These are phyloP conservation scores for Geum urbanum DNA, from an alignment of 306 rosid genomes.

Conservation along the genomic window DNA sequence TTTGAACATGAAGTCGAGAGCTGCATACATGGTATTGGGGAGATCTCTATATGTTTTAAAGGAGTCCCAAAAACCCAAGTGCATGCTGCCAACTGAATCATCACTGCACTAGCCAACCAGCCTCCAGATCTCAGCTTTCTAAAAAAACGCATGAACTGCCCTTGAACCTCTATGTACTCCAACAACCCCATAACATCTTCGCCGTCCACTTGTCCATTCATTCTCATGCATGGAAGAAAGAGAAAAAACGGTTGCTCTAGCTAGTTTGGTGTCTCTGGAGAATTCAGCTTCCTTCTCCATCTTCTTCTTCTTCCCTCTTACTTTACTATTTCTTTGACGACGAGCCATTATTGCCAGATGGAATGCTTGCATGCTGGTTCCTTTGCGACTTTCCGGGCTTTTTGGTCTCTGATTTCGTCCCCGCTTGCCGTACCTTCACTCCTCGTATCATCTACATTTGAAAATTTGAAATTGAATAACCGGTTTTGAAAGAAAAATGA, in stretches of 20 bases:
- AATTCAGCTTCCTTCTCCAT: not conserved
- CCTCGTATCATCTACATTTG: constrained; percentile 79
- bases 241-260: not conserved
- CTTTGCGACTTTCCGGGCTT: constrained; percentile 64
- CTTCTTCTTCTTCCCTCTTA: constrained; percentile 3
- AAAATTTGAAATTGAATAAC: not conserved
- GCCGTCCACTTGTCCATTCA: constrained; percentile 29
- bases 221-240: constrained; percentile 30
- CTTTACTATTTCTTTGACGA: constrained; percentile 31
- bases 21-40: not conserved
- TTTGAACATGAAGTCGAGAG: not conserved
- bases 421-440: constrained; percentile 83
- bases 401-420: constrained; percentile 57
- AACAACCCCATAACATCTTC: constrained; percentile 16
- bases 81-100: constrained; percentile 7
- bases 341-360: constrained; percentile 31
- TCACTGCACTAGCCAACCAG: constrained; percentile 2
- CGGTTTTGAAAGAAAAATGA: not conserved
- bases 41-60: not conserved
- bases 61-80: constrained; percentile 8
- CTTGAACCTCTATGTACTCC: too few relatives aligned
- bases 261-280: constrained; percentile 1
- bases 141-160: constrained; percentile 2
- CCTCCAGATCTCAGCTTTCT: constrained; percentile 7
- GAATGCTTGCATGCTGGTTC: constrained; percentile 46